phyloP scores from a whole-genome alignment of 1,284 basidiomycete species.

The Tremellales sp. region DNA sequence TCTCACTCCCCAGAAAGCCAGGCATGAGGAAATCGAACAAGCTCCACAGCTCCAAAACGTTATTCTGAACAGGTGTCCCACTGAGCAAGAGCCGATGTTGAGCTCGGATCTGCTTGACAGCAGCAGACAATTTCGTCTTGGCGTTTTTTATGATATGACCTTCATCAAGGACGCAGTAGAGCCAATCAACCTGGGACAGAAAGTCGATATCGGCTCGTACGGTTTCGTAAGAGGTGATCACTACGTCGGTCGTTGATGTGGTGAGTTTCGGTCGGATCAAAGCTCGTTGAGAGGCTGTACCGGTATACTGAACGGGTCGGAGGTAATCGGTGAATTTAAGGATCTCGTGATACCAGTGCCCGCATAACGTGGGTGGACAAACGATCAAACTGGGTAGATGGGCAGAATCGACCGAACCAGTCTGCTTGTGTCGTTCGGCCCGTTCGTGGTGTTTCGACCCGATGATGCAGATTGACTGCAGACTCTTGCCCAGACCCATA shows the following conservation, averaged over 20 bases:
- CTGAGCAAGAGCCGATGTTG: constrained; percentile 92
- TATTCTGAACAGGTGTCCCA: constrained; percentile 99
- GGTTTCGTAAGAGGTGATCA: constrained; percentile 96
- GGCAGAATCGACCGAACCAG: constrained; percentile 68
- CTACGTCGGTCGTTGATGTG: constrained; percentile 64
- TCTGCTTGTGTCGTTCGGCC: constrained; percentile 62
- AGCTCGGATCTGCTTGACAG: constrained; percentile 85
- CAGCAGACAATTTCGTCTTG: constrained; percentile 95
- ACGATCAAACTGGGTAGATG: constrained; percentile 92
- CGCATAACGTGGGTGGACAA: constrained; percentile 94
- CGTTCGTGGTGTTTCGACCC: constrained; percentile 92
- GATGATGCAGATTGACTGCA: constrained; percentile 97
- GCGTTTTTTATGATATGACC: constrained; percentile 99
- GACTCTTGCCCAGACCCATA: constrained; percentile 97
- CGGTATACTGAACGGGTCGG: constrained; percentile 82
- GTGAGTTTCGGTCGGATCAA: constrained; percentile 63
- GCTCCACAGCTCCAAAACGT: constrained; percentile 97
- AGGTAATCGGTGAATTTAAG: constrained; percentile 86
- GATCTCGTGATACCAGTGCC: constrained; percentile 99
- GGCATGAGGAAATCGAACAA: constrained; percentile 99
- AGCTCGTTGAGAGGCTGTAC: constrained; percentile 80
- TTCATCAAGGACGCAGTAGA: constrained; percentile 97
- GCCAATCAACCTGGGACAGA: constrained; percentile 74
- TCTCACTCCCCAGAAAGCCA: constrained; percentile 91
- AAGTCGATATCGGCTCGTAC: constrained; percentile 89